A percentile compares a stretch with the other conserved stretches of the same genome.
Conservation (phyloP, 176 grass and related monocot species). For the Dactylis glomerata region DNA sequence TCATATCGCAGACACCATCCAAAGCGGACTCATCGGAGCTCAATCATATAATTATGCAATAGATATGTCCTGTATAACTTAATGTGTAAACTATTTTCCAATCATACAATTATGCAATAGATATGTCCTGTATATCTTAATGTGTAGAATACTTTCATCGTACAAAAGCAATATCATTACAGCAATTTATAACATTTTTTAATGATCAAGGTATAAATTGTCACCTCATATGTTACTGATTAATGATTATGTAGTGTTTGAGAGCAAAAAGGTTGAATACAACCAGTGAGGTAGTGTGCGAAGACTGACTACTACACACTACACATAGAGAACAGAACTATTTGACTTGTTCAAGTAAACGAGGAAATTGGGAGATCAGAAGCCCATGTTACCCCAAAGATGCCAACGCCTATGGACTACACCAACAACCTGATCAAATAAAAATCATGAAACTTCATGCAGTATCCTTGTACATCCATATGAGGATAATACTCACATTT, state of each 20-base stretch:
- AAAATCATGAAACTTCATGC: conserved; percentile 31
- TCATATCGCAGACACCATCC: neutral
- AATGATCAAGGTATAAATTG: neutral
- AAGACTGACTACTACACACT: conserved; percentile 23
- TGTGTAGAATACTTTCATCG: too few species aligned
- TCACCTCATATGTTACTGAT: too few species aligned
- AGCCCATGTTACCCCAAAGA: conserved; percentile 75
- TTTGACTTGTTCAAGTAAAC: too few species aligned
- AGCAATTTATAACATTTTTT: neutral
- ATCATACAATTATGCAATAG: too few species aligned
- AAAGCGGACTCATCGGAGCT: too few species aligned
- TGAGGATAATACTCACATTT: conserved; percentile 6
- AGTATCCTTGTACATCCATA: neutral
- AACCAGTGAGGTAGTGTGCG: conserved; percentile 12
- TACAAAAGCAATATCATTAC: too few species aligned
- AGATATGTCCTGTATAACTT: neutral
- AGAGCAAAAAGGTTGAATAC: conserved; percentile 20
- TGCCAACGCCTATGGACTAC: conserved; percentile 97
- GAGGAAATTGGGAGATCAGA: neutral
- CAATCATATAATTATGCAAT: conserved; percentile 2
- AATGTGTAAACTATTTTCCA: neutral
- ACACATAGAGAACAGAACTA: conserved; percentile 7
- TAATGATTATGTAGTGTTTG: too few species aligned
- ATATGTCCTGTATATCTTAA: too few species aligned
- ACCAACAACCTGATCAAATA: conserved; percentile 67